Base-by-base conservation (phyloP, 306 rosid genomes). In the Acacia acuminata region DNA sequence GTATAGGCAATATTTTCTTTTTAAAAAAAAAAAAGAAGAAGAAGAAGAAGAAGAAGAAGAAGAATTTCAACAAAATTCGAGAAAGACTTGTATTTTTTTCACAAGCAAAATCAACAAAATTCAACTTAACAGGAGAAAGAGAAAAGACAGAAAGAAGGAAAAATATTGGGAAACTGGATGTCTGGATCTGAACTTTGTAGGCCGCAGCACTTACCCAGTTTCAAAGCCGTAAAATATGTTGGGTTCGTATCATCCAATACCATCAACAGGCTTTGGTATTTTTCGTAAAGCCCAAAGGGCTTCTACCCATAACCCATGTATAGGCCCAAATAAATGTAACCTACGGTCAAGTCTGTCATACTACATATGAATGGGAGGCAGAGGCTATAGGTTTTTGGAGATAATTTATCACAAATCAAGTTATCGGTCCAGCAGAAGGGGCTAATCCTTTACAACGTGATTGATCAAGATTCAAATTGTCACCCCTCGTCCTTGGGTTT, bases 401-500 rank as follows among this genome's bases (percentile, higher is more conserved):
- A 2, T 14, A 6, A 38, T 47, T 47, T 47, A 47, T 11, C 51
- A 36, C 40, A 5, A 5, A 36, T 36, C 40, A 36, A 36, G 7
- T 36, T 36, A 4, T 0, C 7, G 16, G 19, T 47, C 1, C 12
- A 47, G 4, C 0, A 14, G 14, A 12, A 47, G 10, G 17, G 14
- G 8, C 17, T 47, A 47, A 1, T 47, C 19, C 17, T 2, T 47
- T 16, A 15, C 5, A 47, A 47, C 0, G 40, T 36, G 1, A 7
- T 0, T 0, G 1, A 36, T 0, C 7, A 36, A 36, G 1, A 0
- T 36, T 36, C 7, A 0, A 36, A 36, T 36, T 0, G 0, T 4
- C 0, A 36, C 7, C n/a, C n/a, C n/a, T n/a, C n/a, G n/a, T n/a
- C n/a, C n/a, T n/a, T n/a, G n/a, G n/a, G n/a, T n/a, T n/a, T n/a